Percentiles rank a stretch among this genome's conserved stretches.
These are phyloP conservation scores for Arabidopsis lyrata DNA, from an alignment of 441 rosid genomes.

Conservation along the genomic window DNA sequence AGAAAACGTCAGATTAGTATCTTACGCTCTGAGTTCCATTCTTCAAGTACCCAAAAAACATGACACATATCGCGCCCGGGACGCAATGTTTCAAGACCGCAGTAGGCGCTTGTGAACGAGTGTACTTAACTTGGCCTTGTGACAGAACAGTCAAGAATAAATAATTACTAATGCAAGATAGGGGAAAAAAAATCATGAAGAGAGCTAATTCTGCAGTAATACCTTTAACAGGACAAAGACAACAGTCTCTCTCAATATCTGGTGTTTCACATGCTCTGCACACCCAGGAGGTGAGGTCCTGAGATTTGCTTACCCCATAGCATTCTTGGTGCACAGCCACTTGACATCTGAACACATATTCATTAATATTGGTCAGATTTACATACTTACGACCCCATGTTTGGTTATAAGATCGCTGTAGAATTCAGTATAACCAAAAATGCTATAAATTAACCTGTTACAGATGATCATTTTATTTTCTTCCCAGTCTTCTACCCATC, in stretches of 20 bases:
- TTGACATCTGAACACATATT: conserved; percentile 78
- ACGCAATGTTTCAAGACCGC: conserved; percentile 71
- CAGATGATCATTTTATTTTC: conserved; percentile 92
- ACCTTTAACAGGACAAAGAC: conserved; percentile 97
- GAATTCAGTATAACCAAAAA: conserved; percentile 7
- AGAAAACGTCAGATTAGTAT: conserved; percentile 24
- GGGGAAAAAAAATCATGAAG: not conserved
- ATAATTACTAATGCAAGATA: conserved; percentile 21
- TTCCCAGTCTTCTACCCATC: conserved; percentile 99
- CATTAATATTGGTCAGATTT: conserved; percentile 25
- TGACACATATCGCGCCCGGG: conserved; percentile 81
- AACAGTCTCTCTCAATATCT: conserved; percentile 75
- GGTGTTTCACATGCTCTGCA: conserved; percentile 98
- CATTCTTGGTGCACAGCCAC: conserved; percentile 99
- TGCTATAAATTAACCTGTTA: conserved; percentile 65
- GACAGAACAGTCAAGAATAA: not conserved
- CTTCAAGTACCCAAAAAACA: conserved; percentile 92
- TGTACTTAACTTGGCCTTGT: no score
- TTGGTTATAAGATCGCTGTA: conserved; percentile 5
- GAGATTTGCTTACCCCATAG: conserved; percentile 74
- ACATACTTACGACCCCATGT: conserved; percentile 26
- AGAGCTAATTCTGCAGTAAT: conserved; percentile 35
- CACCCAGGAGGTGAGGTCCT: conserved; percentile 91
- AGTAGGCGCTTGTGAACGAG: conserved; percentile 67
- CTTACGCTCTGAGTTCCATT: conserved; percentile 86